Evolutionary conservation across 805 yeast genomes (phyloP).

Genomic region (Brettanomyces bruxellensis): DNA sequence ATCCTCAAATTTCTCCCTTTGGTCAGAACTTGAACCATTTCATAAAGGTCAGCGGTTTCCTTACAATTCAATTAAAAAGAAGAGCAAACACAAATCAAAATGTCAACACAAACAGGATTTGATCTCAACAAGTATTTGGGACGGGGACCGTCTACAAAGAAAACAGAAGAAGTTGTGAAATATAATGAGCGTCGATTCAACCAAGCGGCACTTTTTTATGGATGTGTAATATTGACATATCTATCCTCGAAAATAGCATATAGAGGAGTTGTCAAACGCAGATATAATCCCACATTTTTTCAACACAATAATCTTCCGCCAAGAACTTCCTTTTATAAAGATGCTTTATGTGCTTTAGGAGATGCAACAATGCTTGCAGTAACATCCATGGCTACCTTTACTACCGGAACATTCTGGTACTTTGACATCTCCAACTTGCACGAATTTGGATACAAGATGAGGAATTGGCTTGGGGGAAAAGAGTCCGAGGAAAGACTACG

Average conservation of each 20-base stretch:
- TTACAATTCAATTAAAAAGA: too few species aligned
- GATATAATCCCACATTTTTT: constrained; percentile 66
- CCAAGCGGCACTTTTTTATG: constrained; percentile 66
- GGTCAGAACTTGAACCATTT: too few species aligned
- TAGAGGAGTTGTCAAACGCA: constrained; percentile 63
- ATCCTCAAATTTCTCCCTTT: too few species aligned
- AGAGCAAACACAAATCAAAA: not conserved
- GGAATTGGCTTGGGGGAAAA: constrained; percentile 58
- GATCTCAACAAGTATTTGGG: constrained; percentile 25
- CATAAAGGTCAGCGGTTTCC: too few species aligned
- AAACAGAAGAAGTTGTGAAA: constrained; percentile 29
- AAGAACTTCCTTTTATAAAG: constrained; percentile 66
- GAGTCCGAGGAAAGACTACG: constrained; percentile 41
- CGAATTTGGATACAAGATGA: constrained; percentile 69
- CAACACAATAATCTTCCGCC: constrained; percentile 86
- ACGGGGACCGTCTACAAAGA: constrained; percentile 17
- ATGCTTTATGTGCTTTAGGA: constrained; percentile 78
- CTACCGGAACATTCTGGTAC: constrained; percentile 74
- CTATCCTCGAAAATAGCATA: constrained; percentile 66
- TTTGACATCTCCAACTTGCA: constrained; percentile 58
- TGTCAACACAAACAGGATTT: constrained; percentile 5
- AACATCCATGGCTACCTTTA: constrained; percentile 60
- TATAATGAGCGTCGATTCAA: constrained; percentile 55
- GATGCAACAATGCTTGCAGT: constrained; percentile 73
- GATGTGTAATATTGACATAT: constrained; percentile 64